Conservation (phyloP, 441 rosid species). For the Bruguiera hainesii region DNA sequence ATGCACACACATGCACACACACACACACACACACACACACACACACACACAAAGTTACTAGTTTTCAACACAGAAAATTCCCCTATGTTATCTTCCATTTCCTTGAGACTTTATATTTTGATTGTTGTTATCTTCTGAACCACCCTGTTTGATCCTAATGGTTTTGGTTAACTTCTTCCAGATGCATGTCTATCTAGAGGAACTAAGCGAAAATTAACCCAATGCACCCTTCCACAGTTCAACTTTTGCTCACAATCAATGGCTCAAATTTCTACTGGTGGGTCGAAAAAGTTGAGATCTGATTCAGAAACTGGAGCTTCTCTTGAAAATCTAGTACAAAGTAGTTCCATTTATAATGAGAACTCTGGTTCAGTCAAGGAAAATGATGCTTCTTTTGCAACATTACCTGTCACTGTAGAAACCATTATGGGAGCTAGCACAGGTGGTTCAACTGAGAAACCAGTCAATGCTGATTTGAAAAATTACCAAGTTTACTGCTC, state of each 20-base stretch:
- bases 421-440: slow-evolving; percentile 1
- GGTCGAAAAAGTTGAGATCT: slow-evolving; percentile 17
- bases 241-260: slow-evolving; percentile 41
- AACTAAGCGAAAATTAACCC: slow-evolving; percentile 70
- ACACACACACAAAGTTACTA: too few species aligned
- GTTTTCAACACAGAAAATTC: too few species aligned
- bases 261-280: slow-evolving; percentile 17
- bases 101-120: not conserved
- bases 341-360: slow-evolving; percentile 12
- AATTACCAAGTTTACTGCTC: slow-evolving; percentile 24
- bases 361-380: slow-evolving; percentile 20
- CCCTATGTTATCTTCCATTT: too few species aligned
- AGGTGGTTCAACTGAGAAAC: slow-evolving; percentile 18
- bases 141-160: slow-evolving; percentile 11
- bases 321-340: slow-evolving; percentile 3
- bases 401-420: not conserved
- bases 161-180: slow-evolving; percentile 21
- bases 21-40: too few species aligned
- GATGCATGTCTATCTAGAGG: slow-evolving; percentile 53
- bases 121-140: not conserved
- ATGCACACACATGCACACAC: too few species aligned
- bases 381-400: slow-evolving; percentile 13
- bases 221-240: slow-evolving; percentile 71
- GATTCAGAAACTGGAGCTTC: too few species aligned
- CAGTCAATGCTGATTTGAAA: slow-evolving; percentile 17